Base-by-base conservation (phyloP, 2,329 filamentous ascomycete genomes). In the Microsporum canis region DNA sequence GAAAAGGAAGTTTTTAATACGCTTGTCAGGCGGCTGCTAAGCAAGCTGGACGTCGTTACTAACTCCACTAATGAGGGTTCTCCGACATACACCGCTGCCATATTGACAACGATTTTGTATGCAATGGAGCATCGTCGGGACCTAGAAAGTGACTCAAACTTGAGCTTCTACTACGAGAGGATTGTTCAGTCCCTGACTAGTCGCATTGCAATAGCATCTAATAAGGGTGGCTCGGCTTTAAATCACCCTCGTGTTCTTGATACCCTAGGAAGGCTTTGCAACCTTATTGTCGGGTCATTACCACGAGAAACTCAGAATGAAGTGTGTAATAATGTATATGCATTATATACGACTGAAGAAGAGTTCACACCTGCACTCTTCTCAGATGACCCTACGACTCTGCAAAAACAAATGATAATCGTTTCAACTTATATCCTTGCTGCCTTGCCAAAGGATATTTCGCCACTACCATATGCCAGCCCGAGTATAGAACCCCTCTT, bases 1-100 rank as follows among this genome's bases (percentile, higher is more conserved):
- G 84, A 87, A 67, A 78, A 80, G 63, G 79, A 84, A 41, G 77
- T 87, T 10, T 86, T 87, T 63, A 81, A 85, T 62, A 86, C 84
- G 0, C 74, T 88, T 6, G 78, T 86, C 38, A 75, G 85, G 45
- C 77, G 84, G 34, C 72, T 88, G 33, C 80, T 86, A 69, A 86
- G 82, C 73, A 87, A 85, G 66, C 72, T 87, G 33, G 79, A 81
- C 57, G 71, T 80, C 14, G 36, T 38, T 4, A 76, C 85, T 41
- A 76, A 80, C 61, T 80, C 80, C 64, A 72, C 76, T 34, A 75
- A 72, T 27, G 62, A 65, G 29, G 70, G 79, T 2, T 77, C 79
- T 10, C 74, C 77, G 5, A 72, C 73, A 3, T 87, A 87, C 66
- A 77, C 84, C n/a, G 75, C 77, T 27, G 80, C 82, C 5, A 78